Evolutionary conservation across 768 basidiomycete genomes (phyloP).

Genomic region (Mycena haematopus): DNA sequence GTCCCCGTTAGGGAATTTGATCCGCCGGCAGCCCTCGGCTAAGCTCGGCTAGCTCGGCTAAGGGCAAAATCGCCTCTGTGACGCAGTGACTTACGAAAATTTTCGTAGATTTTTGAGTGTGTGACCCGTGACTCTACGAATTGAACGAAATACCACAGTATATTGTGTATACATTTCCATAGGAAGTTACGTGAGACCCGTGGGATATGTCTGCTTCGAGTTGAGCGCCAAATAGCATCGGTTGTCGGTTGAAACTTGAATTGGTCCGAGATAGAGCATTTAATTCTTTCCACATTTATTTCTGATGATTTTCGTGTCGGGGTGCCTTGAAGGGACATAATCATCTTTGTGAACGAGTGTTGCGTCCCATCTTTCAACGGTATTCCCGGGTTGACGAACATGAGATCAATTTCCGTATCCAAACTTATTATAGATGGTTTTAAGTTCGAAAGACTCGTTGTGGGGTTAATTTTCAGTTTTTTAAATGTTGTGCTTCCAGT

Average conservation of each 20-base stretch:
- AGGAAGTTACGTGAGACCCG: constrained; percentile 6
- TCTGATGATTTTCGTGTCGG: background rate
- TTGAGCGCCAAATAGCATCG: constrained; percentile 14
- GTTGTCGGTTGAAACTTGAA: constrained; percentile 6
- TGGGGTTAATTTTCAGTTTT: background rate
- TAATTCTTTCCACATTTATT: constrained; percentile 5
- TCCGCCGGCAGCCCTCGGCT: too few relatives aligned
- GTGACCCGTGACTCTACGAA: too few relatives aligned
- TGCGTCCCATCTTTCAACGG: background rate
- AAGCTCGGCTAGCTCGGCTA: too few relatives aligned
- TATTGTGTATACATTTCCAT: constrained; percentile 13
- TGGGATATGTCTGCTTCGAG: background rate
- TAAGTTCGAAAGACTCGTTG: background rate
- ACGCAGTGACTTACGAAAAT: too few relatives aligned
- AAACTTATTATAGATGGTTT: background rate
- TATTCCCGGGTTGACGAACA: constrained; percentile 4
- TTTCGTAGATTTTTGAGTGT: too few relatives aligned
- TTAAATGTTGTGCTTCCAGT: background rate
- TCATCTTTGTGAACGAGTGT: constrained; percentile 3
- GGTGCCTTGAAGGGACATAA: background rate
- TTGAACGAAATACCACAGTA: too few relatives aligned
- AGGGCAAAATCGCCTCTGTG: too few relatives aligned
- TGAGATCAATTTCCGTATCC: background rate
- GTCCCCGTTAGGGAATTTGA: too few relatives aligned
- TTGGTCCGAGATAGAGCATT: background rate